phyloP scores from a whole-genome alignment of 306 rosid genomes.

The Gynostemma pentaphyllum region DNA sequence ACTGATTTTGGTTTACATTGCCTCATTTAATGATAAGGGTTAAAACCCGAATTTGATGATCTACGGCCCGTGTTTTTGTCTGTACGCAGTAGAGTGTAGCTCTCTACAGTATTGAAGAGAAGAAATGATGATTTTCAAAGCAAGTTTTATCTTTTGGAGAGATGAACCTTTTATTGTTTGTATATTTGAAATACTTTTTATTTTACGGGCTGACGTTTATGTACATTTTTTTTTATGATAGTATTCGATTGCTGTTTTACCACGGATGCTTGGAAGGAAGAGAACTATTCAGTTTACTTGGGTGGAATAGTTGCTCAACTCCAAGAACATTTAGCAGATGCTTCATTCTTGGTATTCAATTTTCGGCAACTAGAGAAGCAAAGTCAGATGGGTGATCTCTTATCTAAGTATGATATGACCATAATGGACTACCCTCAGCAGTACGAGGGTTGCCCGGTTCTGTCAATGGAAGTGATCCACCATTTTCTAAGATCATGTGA shows the following conservation, averaged over 20 bases:
- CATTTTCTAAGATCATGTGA: conserved; percentile 83
- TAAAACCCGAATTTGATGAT: neutral
- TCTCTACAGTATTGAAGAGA: neutral
- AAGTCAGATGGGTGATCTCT: conserved; percentile 42
- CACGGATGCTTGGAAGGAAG: conserved; percentile 71
- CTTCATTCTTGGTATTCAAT: conserved; percentile 68
- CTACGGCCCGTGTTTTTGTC: neutral
- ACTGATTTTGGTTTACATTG: neutral
- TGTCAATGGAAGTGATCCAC: conserved; percentile 73
- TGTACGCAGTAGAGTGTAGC: neutral
- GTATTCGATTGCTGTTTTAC: conserved; percentile 88
- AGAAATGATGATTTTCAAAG: conserved; percentile 1
- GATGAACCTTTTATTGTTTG: neutral
- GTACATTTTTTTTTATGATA: conserved; percentile 14
- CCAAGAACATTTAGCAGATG: conserved; percentile 51
- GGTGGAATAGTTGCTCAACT: conserved; percentile 51
- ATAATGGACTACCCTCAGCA: conserved; percentile 91
- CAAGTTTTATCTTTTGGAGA: neutral
- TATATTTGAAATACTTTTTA: neutral
- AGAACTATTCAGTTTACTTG: conserved; percentile 47
- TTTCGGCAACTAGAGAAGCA: conserved; percentile 44
- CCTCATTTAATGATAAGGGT: neutral
- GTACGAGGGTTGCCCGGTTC: conserved; percentile 71
- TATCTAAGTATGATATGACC: conserved; percentile 73
- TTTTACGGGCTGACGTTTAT: neutral